Evolutionary conservation across 495 filamentous ascomycete species (phyloP), one percentile per base, ranked within the genome.

Genomic region (Hypomontagnella monticulosa): DNA sequence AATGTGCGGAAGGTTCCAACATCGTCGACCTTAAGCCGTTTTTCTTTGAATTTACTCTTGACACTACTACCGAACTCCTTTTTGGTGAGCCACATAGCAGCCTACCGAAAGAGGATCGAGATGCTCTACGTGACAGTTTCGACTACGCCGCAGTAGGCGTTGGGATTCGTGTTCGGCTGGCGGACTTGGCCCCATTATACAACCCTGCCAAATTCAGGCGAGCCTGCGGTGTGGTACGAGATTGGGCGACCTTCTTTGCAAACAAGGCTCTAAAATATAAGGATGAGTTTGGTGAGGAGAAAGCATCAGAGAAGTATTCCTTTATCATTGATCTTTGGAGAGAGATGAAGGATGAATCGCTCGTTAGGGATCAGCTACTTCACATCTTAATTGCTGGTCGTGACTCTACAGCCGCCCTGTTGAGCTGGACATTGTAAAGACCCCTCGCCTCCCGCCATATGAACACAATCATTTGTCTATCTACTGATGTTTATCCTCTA

Each of bases 311-410:
- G 42, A 66, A 63, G 7, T 78, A 80, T 59, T 56, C 76, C 19
- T 83, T 83, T 53, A 73, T 83, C 18, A 65, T 73, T 8, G 79
- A 78, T 36, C 71, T 84, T 1, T 73, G 67, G 16, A 57, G 72
- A 15, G 74, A 79, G 46, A 73, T 73, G 14, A 52, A 74, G 34
- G 79, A 83, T 46, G 38, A 57, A 20, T 36, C 59, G 18, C 59
- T 81, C 0, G 69, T 89, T 4, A 79, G 85, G 23, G 82, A 83
- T 54, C 83, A 87, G 58, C 63, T 84, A 6, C 54, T 87, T 5
- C 76, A 81, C 62, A 70, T 86, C 11, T 63, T 87, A 18, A 43
- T 85, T 7, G 83, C 84, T 36, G 84, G 84, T 2, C 73, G 83
- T 57, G 85, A 87, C 67, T 79, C 83, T 23, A 85, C 82, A 9